Conservation (phyloP, 2,329 filamentous ascomycete genomes). For the Herpotrichia juniperi region DNA sequence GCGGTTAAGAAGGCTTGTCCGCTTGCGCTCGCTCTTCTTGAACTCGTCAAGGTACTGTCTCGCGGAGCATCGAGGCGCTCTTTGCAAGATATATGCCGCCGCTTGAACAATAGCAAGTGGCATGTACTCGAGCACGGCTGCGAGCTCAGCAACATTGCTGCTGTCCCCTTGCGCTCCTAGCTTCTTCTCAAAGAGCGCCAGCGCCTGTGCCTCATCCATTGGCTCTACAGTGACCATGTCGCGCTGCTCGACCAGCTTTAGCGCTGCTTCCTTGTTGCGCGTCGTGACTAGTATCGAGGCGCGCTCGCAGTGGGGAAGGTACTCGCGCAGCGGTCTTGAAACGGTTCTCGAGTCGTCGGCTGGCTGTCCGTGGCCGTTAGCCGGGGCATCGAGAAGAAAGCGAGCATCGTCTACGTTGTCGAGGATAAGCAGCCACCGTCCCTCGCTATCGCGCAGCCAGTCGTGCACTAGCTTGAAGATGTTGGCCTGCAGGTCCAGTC, state of each 20-base stretch:
- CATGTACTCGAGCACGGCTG: conserved; percentile 32
- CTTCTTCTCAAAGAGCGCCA: conserved; percentile 6
- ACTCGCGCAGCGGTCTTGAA: conserved; percentile 1
- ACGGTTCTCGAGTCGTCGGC: not conserved
- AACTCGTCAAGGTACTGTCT: conserved; percentile 49
- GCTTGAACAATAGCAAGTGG: conserved; percentile 42
- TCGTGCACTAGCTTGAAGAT: conserved; percentile 17
- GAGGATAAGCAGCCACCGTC: conserved; percentile 20
- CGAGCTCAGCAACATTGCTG: conserved; percentile 13
- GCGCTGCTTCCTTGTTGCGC: conserved; percentile 6
- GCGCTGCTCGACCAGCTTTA: conserved; percentile 5
- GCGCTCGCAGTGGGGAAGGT: conserved; percentile 8
- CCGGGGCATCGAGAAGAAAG: conserved; percentile 3
- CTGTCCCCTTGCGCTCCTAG: conserved; percentile 1
- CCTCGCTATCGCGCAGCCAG: conserved; percentile 19
- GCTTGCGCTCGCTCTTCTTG: conserved; percentile 35
- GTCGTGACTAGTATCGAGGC: conserved; percentile 7
- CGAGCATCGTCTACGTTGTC: conserved; percentile 21
- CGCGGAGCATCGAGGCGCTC: conserved; percentile 12
- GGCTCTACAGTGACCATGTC: conserved; percentile 6
- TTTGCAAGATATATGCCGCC: conserved; percentile 33
- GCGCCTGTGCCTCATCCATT: conserved; percentile 4
- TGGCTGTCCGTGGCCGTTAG: not conserved
- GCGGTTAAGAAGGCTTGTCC: conserved; percentile 10
- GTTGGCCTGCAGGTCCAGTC: conserved; percentile 12